These are phyloP conservation scores for Paraphoma chrysanthemicola DNA, from an alignment of 2,329 filamentous ascomycete species.

Conservation along the genomic window DNA sequence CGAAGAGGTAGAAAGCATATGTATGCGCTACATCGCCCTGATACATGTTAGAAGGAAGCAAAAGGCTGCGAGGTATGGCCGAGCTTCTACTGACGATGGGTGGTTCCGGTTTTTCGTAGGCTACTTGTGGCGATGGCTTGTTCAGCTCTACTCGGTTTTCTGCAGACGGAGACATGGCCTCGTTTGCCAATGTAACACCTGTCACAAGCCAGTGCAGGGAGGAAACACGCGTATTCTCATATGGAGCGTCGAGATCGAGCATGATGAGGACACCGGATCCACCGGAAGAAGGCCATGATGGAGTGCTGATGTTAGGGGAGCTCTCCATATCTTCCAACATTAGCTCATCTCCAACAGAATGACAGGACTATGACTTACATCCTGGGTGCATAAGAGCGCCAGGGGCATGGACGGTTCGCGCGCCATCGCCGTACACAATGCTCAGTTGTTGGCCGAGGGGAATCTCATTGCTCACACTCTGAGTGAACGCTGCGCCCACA, in stretches of 20 bases:
- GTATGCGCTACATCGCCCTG: slow-evolving; percentile 34
- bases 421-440: slow-evolving; percentile 12
- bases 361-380: slow-evolving; percentile 4
- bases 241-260: slow-evolving; percentile 41
- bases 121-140: slow-evolving; percentile 13
- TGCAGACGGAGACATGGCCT: not conserved
- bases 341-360: not conserved
- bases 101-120: slow-evolving; percentile 31
- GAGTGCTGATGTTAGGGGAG: slow-evolving; percentile 33
- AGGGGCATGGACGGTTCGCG: slow-evolving; percentile 9
- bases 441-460: slow-evolving; percentile 5
- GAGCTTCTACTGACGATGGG: slow-evolving; percentile 14
- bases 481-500: not conserved
- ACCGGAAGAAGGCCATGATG: slow-evolving; percentile 13
- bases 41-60: too few species aligned
- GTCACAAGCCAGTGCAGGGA: slow-evolving; percentile 42
- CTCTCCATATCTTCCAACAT: slow-evolving; percentile 27
- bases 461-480: not conserved
- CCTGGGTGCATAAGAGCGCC: slow-evolving; percentile 21
- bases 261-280: slow-evolving; percentile 32
- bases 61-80: too few species aligned
- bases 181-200: not conserved
- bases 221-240: slow-evolving; percentile 33
- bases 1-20: slow-evolving; percentile 37
- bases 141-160: not conserved